These are phyloP conservation scores for Fraxinus sp. DNA, from an alignment of 305 asterid species.

Conservation along the genomic window DNA sequence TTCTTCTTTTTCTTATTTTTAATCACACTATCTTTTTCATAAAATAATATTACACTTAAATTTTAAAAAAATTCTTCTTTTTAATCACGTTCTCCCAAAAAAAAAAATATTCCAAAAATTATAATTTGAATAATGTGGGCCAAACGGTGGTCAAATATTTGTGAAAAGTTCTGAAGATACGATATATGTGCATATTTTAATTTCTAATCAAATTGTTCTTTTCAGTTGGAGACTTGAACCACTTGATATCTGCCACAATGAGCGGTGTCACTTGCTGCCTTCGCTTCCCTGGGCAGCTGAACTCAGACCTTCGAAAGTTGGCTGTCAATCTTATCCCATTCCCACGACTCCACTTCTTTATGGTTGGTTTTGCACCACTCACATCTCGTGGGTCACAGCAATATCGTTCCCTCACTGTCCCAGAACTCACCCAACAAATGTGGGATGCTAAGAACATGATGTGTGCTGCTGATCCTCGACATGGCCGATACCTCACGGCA, in stretches of 20 bases:
- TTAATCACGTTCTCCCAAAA: too few relatives aligned
- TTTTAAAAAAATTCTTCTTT: too few relatives aligned
- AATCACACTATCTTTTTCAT: too few relatives aligned
- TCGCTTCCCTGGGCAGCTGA: conserved; percentile 41
- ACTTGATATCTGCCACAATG: conserved; percentile 38
- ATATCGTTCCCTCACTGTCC: conserved; percentile 29
- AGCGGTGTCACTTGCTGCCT: conserved; percentile 42
- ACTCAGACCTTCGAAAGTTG: conserved; percentile 35
- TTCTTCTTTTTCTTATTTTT: too few relatives aligned
- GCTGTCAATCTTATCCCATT: conserved; percentile 36
- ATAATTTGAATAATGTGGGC: too few relatives aligned
- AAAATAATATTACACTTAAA: too few relatives aligned
- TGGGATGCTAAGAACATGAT: neutral
- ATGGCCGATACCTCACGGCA: neutral
- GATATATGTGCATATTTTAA: neutral
- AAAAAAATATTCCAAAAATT: too few relatives aligned
- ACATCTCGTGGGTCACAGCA: conserved; percentile 36
- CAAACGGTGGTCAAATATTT: too few relatives aligned
- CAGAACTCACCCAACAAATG: conserved; percentile 25
- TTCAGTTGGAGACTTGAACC: conserved; percentile 37
- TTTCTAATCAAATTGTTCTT: neutral
- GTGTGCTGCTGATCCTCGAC: neutral
- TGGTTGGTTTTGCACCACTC: conserved; percentile 14
- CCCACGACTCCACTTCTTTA: conserved; percentile 31
- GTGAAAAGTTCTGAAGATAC: neutral